Percentiles rank a stretch among this genome's conserved stretches.
Conservation (phyloP, 2,329 filamentous ascomycete genomes). For the Mycogone perniciosa region DNA sequence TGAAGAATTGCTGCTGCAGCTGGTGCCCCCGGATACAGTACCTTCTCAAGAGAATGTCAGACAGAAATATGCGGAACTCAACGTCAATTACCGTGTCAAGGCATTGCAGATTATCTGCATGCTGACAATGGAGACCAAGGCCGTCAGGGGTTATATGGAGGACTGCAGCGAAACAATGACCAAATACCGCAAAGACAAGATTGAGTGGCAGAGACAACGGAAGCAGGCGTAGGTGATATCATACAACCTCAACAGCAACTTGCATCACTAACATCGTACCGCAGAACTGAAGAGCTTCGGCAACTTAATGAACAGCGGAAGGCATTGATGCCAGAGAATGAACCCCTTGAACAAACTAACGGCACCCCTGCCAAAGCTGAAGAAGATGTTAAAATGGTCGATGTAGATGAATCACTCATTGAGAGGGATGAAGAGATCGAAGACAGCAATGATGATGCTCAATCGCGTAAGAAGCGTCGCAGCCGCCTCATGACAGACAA, state of each 20-base stretch:
- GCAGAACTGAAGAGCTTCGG: constrained; percentile 64
- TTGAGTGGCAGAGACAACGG: constrained; percentile 78
- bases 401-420: constrained; percentile 54
- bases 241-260: neutral
- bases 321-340: constrained; percentile 65
- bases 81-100: constrained; percentile 75
- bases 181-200: constrained; percentile 88
- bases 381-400: constrained; percentile 55
- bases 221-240: constrained; percentile 51
- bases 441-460: constrained; percentile 65
- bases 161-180: constrained; percentile 94
- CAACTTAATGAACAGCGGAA: constrained; percentile 67
- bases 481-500: constrained; percentile 56
- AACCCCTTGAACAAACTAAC: constrained; percentile 54
- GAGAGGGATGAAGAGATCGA: constrained; percentile 54
- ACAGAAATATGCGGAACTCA: constrained; percentile 64
- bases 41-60: constrained; percentile 69
- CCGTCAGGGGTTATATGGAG: constrained; percentile 82
- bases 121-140: constrained; percentile 78
- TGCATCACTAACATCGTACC: neutral
- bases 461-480: constrained; percentile 46
- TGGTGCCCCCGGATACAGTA: constrained; percentile 73
- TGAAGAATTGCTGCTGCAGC: constrained; percentile 69
- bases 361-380: constrained; percentile 41
- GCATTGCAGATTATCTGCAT: constrained; percentile 81